Evolutionary conservation across 176 grass and related monocot species (phyloP).

Genomic region (Bonia amplexicaulis): DNA sequence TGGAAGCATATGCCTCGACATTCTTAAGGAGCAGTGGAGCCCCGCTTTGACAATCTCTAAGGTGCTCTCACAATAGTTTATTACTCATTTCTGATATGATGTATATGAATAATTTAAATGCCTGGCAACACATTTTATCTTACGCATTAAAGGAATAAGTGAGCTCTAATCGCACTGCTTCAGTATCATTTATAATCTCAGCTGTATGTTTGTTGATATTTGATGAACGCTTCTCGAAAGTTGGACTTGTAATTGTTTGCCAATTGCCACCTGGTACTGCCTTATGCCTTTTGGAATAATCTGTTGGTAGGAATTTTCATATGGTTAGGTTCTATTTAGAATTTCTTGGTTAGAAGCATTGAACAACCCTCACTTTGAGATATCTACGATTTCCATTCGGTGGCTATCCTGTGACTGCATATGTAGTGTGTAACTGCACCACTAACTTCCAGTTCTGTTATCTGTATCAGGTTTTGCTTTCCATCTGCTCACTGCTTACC

Average conservation of each 20-base stretch:
- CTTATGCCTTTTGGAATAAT: neutral
- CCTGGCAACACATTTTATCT: neutral
- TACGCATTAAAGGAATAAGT: neutral
- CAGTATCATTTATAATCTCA: neutral
- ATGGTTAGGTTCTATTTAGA: neutral
- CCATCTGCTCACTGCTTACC: slow-evolving; percentile 64
- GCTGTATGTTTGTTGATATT: neutral
- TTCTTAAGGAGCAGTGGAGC: slow-evolving; percentile 64
- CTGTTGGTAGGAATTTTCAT: neutral
- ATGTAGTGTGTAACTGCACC: neutral
- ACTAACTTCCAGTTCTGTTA: neutral
- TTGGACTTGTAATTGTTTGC: neutral
- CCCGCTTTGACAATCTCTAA: slow-evolving; percentile 63
- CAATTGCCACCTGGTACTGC: neutral
- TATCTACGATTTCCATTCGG: neutral
- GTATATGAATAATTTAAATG: neutral
- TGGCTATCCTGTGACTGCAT: neutral
- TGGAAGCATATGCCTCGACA: slow-evolving; percentile 57
- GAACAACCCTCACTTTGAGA: neutral
- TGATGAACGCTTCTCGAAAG: neutral
- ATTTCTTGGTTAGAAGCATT: neutral
- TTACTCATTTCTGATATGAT: neutral
- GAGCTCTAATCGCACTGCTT: neutral
- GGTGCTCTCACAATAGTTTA: slow-evolving; percentile 14
- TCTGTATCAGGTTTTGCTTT: slow-evolving; percentile 53